phyloP scores from a whole-genome alignment of 768 basidiomycete species.

The Lactarius deliciosus region DNA sequence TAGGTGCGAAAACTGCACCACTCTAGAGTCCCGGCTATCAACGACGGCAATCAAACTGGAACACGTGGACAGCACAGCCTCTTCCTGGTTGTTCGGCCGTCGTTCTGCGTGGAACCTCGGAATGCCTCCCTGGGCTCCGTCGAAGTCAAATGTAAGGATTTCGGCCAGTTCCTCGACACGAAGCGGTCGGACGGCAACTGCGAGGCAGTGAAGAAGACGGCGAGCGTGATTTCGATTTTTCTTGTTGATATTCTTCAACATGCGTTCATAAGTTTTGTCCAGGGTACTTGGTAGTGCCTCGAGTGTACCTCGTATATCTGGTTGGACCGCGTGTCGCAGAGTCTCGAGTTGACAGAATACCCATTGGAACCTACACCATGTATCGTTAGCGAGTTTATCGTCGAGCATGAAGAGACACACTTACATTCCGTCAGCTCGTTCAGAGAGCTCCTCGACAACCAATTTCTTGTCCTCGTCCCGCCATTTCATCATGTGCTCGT shows the following conservation, averaged over 20 bases:
- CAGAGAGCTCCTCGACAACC: too few species aligned
- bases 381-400: background rate
- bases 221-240: background rate
- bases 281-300: conserved; percentile 4
- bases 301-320: background rate
- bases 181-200: background rate
- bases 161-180: conserved; percentile 8
- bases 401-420: background rate
- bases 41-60: conserved; percentile 12
- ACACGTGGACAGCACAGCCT: conserved; percentile 11
- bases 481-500: too few species aligned
- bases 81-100: background rate
- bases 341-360: background rate
- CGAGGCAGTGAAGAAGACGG: conserved; percentile 16
- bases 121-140: background rate
- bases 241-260: conserved; percentile 6
- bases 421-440: too few species aligned
- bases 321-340: background rate
- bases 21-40: background rate
- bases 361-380: background rate
- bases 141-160: conserved; percentile 18
- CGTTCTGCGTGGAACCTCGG: conserved; percentile 10
- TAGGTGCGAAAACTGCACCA: conserved; percentile 20
- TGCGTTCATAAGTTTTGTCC: background rate
- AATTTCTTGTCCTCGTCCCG: too few species aligned